Evolutionary conservation across 2,329 filamentous ascomycete genomes (phyloP), one percentile per base, ranked within the genome.

Genomic region (Lecanicillium sp.): DNA sequence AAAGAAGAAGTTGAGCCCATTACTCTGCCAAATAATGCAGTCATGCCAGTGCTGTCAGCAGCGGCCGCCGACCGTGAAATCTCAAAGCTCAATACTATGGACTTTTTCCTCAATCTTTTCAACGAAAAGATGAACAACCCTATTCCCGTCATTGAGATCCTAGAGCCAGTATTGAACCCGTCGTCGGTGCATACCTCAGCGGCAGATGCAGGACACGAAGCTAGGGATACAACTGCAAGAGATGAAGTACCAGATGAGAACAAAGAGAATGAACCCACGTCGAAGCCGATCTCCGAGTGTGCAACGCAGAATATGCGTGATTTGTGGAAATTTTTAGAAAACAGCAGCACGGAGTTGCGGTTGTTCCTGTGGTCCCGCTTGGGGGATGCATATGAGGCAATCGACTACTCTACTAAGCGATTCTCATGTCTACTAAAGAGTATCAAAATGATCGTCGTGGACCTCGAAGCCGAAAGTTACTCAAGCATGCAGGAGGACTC

Each of bases 91-190:
- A 95, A 87, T 12, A 97, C 90, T 1, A 92, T 94, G 77, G 90
- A 96, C 54, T 97, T 97, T 58, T 97, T 98, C 60, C 72, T 88
- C 36, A 86, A 81, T 28, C 76, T 98, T 1, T 97, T 97, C 56
- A 84, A 86, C 43, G 81, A 88, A 28, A 84, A 92, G 41, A 76
- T 81, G 42, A 79, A 82, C 33, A 82, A 96, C 49, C 86, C 90
- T 0, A 75, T 90, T 11, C 74, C 81, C 5, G 78, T 96, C 15
- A 96, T 98, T 42, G 88, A 96, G 53, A 92, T 81, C 19, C 66
- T 98, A 27, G 92, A 98, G 53, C 92, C 92, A 4, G 84, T 98
- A 9, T 68, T 98, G 5, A 90, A 96, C 45, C 81, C 84, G 1
- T 65, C 72, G 4, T 70, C 78, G 1, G 75, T 79, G 2, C 65